A percentile compares a stretch with the other conserved stretches of the same genome.
These are phyloP conservation scores for Letharia lupina DNA, from an alignment of 495 filamentous ascomycete genomes.

Conservation along the genomic window DNA sequence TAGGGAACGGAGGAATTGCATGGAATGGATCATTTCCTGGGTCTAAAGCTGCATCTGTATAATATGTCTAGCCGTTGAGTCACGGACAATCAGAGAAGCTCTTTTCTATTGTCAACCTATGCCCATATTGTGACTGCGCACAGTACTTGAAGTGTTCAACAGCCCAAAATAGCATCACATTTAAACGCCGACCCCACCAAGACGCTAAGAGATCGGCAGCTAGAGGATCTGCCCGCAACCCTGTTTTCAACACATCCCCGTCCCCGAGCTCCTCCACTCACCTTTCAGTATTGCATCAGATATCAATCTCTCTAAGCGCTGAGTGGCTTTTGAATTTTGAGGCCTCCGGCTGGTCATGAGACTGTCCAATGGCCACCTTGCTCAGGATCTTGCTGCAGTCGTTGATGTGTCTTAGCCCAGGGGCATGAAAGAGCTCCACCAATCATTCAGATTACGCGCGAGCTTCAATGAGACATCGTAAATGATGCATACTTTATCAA, in stretches of 20 bases:
- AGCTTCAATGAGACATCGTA: not conserved
- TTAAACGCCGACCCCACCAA: not conserved
- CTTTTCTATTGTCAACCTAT: not conserved
- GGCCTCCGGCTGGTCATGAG: not conserved
- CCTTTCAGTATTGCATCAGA: not conserved
- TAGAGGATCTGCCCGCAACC: not conserved
- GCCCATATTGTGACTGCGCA: no score
- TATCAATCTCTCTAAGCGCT: slow-evolving; percentile 13
- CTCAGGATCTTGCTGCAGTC: not conserved
- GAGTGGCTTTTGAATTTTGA: not conserved
- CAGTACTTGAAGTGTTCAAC: no score
- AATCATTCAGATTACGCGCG: slow-evolving; percentile 20
- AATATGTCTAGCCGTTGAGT: not conserved
- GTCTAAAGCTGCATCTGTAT: not conserved
- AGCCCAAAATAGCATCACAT: not conserved
- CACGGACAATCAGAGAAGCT: not conserved
- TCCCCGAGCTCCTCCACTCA: not conserved
- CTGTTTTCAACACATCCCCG: not conserved
- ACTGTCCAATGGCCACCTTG: slow-evolving; percentile 1
- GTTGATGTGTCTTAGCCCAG: slow-evolving; percentile 7
- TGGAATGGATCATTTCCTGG: not conserved
- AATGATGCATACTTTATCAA: not conserved
- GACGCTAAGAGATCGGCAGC: not conserved
- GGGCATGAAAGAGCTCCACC: slow-evolving; percentile 10
- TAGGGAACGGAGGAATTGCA: no score